Evolutionary conservation across 1,139 yeast genomes (phyloP), one percentile per base, ranked within the genome.

Genomic region (Yamadazyma spencermartinsiae): DNA sequence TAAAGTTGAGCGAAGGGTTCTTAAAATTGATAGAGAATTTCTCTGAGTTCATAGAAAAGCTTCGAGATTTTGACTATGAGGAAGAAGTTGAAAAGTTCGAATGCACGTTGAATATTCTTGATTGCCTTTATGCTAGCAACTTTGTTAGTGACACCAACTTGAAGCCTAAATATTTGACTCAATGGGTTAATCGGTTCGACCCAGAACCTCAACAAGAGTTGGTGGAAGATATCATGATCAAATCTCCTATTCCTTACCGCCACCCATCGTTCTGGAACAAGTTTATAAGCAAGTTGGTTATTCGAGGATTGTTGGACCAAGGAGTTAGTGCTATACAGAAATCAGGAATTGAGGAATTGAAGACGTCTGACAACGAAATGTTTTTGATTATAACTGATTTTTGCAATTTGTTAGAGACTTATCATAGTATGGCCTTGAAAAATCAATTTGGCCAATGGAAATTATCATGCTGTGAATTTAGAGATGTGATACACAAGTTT

Each of bases 101-200:
- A 12, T 40, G 43, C 16, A 63, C 71, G 13, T 54, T 74, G 24
- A 68, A 70, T 42, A 74, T 84, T 7, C 52, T 84, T 35, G 80
- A 79, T 44, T 77, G 88, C 48, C 53, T 84, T 20, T 71, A 72
- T 36, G 78, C 86, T 0, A 57, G 75, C 27, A 64, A 68, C 45
- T 84, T 82, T 50, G 67, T 53, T 33, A 41, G 73, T 1, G 58
- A 63, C 18, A 64, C 66, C 2, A 68, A 64, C 31, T 65, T 66
- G 31, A 72, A 67, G 36, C 78, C 82, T 2, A 73, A 70, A 23
- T 54, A 67, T 14, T 57, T 80, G 32, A 59, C 72, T 12, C 71
- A 67, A 38, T 85, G 92, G 92, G 68, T 82, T 24, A 85, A 85
- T 53, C 68, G 79, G 41, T 79, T 81, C 33, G 88, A 83, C 51